Conservation (phyloP, 768 basidiomycete genomes). For the Agrocybe chaxingu region DNA sequence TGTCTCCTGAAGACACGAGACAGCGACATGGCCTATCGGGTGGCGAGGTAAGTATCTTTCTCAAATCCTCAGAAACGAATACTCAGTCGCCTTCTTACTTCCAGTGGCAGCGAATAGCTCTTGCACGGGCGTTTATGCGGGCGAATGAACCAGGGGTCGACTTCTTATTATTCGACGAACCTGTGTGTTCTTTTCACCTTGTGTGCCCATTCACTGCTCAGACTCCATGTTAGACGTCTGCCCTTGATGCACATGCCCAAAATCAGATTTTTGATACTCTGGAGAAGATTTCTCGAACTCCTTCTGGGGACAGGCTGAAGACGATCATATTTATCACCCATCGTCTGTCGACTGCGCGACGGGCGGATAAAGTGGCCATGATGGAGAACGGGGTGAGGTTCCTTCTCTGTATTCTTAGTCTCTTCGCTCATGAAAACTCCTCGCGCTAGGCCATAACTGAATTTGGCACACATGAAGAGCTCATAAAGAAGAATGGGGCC, state of each 20-base stretch:
- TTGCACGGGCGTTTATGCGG: slow-evolving; percentile 86
- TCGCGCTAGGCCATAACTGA: slow-evolving; percentile 60
- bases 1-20: slow-evolving; percentile 23
- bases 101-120: slow-evolving; percentile 85
- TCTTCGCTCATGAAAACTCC: neutral
- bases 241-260: slow-evolving; percentile 78
- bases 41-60: slow-evolving; percentile 62
- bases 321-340: slow-evolving; percentile 85
- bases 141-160: slow-evolving; percentile 73
- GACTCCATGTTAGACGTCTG: slow-evolving; percentile 55
- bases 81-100: slow-evolving; percentile 3
- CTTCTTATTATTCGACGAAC: slow-evolving; percentile 82
- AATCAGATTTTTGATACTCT: slow-evolving; percentile 78
- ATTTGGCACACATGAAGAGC: slow-evolving; percentile 71
- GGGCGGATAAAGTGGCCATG: slow-evolving; percentile 85
- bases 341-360: slow-evolving; percentile 73
- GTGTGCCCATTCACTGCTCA: slow-evolving; percentile 5
- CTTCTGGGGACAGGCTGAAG: slow-evolving; percentile 57
- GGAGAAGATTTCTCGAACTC: slow-evolving; percentile 56
- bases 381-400: slow-evolving; percentile 68
- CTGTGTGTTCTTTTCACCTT: slow-evolving; percentile 41
- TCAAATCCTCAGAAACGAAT: neutral
- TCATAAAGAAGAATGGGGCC: slow-evolving; percentile 54
- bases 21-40: slow-evolving; percentile 73
- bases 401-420: slow-evolving; percentile 8